Percentiles rank a stretch among this genome's conserved stretches.
phyloP scores from a whole-genome alignment of 1,284 basidiomycete species.

The Papiliotrema flavescens region DNA sequence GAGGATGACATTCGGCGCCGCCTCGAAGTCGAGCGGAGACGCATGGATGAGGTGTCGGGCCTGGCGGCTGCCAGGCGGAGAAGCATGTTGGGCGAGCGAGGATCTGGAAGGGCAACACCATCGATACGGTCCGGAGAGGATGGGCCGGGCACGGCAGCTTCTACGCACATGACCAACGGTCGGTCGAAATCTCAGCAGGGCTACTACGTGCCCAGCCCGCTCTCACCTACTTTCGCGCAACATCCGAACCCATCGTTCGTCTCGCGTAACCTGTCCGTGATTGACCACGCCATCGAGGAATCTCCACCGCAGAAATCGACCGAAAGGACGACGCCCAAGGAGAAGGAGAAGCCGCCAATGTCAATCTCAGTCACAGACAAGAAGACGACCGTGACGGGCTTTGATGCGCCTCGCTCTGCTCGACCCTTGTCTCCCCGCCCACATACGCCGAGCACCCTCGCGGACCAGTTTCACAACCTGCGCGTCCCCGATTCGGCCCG shows the following conservation, averaged over 20 bases:
- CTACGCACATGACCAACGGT: conserved; percentile 5
- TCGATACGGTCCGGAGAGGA: conserved; percentile 29
- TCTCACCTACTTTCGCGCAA: conserved; percentile 31
- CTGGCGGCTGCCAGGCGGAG: conserved; percentile 35
- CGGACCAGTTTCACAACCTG: conserved; percentile 1
- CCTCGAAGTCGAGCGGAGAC: conserved; percentile 37
- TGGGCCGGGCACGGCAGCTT: conserved; percentile 10
- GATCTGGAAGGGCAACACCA: conserved; percentile 32
- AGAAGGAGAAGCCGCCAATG: conserved; percentile 3
- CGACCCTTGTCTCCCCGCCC: conserved; percentile 8
- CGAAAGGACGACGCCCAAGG: not conserved
- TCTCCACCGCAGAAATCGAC: conserved; percentile 8
- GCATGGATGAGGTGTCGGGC: conserved; percentile 39
- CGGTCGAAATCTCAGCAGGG: conserved; percentile 20
- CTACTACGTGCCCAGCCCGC: conserved; percentile 32
- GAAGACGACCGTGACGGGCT: conserved; percentile 29
- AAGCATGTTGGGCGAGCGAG: conserved; percentile 38
- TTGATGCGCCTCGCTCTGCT: conserved; percentile 28
- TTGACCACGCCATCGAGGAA: conserved; percentile 2
- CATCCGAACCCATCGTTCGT: not conserved
- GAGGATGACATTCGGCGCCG: conserved; percentile 35
- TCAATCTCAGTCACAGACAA: conserved; percentile 8
- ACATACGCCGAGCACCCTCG: not conserved
- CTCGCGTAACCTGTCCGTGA: not conserved
- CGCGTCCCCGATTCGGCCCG: conserved; percentile 9